Evolutionary conservation across 2,329 filamentous ascomycete species (phyloP), one percentile per base, ranked within the genome.

Genomic region (Chrysoporthe deuterocubensis): DNA sequence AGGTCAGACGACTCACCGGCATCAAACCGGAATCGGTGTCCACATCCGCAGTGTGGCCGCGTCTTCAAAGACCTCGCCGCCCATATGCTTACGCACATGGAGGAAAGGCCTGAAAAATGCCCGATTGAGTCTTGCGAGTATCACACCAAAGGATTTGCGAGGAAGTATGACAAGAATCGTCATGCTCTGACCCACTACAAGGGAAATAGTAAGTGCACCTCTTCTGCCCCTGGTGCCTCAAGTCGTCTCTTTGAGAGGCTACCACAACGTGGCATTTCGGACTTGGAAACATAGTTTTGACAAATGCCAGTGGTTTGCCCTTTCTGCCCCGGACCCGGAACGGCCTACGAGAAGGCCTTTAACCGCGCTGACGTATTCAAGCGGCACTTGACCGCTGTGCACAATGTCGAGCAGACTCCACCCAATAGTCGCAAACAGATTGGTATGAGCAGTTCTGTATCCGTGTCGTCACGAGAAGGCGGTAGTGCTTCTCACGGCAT

Each of bases 281-380:
- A 61, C 18, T 32, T 13, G 14, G 6, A 26, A 32, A 9, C 18
- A 61, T 37, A 18, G 16, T 9, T 14, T 7, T 18, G 16, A 97
- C 11, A 3, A n/a, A 4, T 13, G 26, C 13, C 14, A 61, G 59
- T 98, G 94, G 92, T 97, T 8, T 99, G 96, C 75, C 94, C 94
- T 5, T 98, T 98, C 79, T 98, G 96, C 73, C 93, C 94, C 0
- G 93, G 94, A 4, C 91, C 90, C 26, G 94, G 94, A 6, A 94
- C 93, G 3, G 88, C 93, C 1, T 92, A 91, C 6, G 95, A 97
- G 79, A 97, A 97, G 83, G 93, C 92, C 71, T 98, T 99, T 80
- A 97, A 97, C 81, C 88, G 96, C 63, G 94, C 95, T 48, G 96
- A 99, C 75, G 94, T 98, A 52, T 98, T 98, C 85, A 98, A 98